A percentile compares a stretch with the other conserved stretches of the same genome.
phyloP scores from a whole-genome alignment of 2,329 filamentous ascomycete genomes.

The Pleomassaria siparia region DNA sequence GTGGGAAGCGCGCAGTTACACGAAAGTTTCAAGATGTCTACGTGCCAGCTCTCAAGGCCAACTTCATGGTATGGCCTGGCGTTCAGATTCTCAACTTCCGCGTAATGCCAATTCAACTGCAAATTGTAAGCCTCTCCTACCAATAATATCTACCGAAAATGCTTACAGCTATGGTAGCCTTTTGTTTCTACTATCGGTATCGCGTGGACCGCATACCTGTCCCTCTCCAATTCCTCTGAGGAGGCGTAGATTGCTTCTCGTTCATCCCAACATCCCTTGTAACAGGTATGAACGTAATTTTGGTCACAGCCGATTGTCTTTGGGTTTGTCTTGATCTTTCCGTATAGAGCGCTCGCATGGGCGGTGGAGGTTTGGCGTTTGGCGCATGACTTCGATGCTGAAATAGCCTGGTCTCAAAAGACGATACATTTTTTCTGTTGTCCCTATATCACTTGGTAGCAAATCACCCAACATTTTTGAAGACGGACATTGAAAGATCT shows the following conservation, averaged over 20 bases:
- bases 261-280: constrained; percentile 15
- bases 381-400: constrained; percentile 14
- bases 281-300: constrained; percentile 15
- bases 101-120: constrained; percentile 90
- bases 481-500: not conserved
- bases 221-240: constrained; percentile 83
- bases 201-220: constrained; percentile 96
- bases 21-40: constrained; percentile 94
- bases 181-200: constrained; percentile 97
- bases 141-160: not conserved
- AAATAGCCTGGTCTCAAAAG: not conserved
- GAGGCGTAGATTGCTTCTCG: constrained; percentile 50
- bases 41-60: constrained; percentile 89
- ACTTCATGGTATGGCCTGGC: constrained; percentile 91
- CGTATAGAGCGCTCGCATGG: constrained; percentile 23
- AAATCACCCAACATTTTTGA: not conserved
- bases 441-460: constrained; percentile 1
- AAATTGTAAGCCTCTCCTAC: constrained; percentile 69
- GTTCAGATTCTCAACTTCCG: constrained; percentile 98
- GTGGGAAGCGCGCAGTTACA: constrained; percentile 74
- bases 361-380: constrained; percentile 17
- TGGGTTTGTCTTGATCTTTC: constrained; percentile 19
- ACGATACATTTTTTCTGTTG: not conserved
- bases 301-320: constrained; percentile 15
- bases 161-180: constrained; percentile 58